Percentiles rank a stretch among this genome's conserved stretches.
Conservation (phyloP, 2,329 filamentous ascomycete genomes). For the Aspergillus candidus region DNA sequence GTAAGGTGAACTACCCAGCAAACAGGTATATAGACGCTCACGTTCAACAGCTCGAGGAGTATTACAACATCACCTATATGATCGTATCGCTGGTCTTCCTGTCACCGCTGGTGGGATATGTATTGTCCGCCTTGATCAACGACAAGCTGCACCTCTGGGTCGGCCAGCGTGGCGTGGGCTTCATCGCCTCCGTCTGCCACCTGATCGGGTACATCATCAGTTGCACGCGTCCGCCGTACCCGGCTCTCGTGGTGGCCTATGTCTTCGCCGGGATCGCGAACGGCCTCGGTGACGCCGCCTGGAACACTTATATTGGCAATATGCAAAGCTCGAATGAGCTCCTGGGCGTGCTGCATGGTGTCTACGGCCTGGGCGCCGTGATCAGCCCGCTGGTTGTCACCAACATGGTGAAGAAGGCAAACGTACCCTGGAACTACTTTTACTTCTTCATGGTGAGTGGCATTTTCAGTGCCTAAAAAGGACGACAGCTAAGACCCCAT, state of each 20-base stretch:
- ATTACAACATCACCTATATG: conserved; percentile 42
- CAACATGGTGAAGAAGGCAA: conserved; percentile 59
- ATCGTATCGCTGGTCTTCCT: conserved; percentile 46
- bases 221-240: conserved; percentile 35
- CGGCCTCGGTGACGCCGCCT: conserved; percentile 46
- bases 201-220: conserved; percentile 30
- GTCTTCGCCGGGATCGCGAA: conserved; percentile 37
- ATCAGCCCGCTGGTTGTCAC: conserved; percentile 65
- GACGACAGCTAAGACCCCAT: conserved; percentile 2
- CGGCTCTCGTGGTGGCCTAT: conserved; percentile 33
- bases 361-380: conserved; percentile 65
- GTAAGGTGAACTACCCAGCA: no score
- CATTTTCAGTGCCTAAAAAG: no score
- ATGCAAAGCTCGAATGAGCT: conserved; percentile 69
- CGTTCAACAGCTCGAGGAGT: conserved; percentile 35
- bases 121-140: conserved; percentile 39
- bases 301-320: conserved; percentile 59
- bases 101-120: conserved; percentile 43
- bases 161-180: conserved; percentile 65
- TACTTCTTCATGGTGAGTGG: conserved; percentile 65
- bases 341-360: conserved; percentile 64
- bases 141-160: conserved; percentile 35
- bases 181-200: conserved; percentile 52
- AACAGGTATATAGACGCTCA: no score
- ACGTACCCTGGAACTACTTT: conserved; percentile 62